Evolutionary conservation across 495 filamentous ascomycete genomes (phyloP), one percentile per base, ranked within the genome.

Genomic region (Cudoniella acicularis): DNA sequence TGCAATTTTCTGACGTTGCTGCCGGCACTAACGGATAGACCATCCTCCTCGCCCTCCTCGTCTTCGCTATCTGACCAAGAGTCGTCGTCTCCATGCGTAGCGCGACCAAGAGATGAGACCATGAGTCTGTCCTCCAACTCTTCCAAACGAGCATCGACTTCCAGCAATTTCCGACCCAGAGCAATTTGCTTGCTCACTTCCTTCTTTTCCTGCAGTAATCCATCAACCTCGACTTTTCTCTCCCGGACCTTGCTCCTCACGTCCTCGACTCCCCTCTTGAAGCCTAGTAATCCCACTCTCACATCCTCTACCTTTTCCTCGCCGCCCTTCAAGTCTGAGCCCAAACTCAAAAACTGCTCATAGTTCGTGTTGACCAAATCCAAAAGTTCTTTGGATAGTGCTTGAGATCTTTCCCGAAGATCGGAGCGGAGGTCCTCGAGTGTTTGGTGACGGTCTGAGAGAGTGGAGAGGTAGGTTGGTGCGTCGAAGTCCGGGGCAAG

Each of bases 341-440:
- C 94, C 0, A 99, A 73, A 3, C 83, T 84, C 1, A 99, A 69
- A 64, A 98, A 98, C 63, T 93, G 90, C 42, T 87, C 84, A 69
- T 97, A 97, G 70, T 98, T 92, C 26, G 87, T 79, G 68, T 98
- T 98, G 60, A 99, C 92, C 1, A 98, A 82, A 69, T 96, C 92
- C 3, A 98, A 78, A 9, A 99, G 76, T 70, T 99, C 93, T 55
- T 86, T 85, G 60, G 83, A 86, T 49, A 98, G 82, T 17, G 84
- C 77, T 61, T 87, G 82, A 56, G 83, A 85, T 22, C 94, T 80
- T 46, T 87, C 78, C 16, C 91, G 85, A 2, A 99, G 78, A 64
- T 99, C 95, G 24, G 85, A 71, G 16, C 92, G 89, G 17, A 99
- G 78, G 70, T 99, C 95, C 70, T 96, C 93, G 49, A 99, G 89